Conservation (phyloP, 2,329 filamentous ascomycete species). For the Gremmenia infestans region DNA sequence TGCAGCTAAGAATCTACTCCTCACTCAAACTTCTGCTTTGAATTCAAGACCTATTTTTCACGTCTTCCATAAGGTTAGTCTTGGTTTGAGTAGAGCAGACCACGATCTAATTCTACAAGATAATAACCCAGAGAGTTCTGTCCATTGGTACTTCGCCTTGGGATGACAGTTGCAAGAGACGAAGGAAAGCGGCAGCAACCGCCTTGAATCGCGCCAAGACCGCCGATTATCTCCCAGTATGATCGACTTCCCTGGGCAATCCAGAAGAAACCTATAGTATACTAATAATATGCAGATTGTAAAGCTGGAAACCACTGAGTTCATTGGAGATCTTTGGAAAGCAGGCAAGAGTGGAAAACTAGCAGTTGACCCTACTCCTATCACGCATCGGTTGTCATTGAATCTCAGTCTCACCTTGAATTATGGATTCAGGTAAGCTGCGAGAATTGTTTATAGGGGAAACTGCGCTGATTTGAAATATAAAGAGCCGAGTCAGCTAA, state of each 20-base stretch:
- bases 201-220: conserved; percentile 50
- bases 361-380: too few species aligned
- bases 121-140: conserved; percentile 32
- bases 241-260: too few species aligned
- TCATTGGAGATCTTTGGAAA: conserved; percentile 53
- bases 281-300: too few species aligned
- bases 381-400: conserved; percentile 56
- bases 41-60: conserved; percentile 54
- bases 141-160: conserved; percentile 46
- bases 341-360: conserved; percentile 24
- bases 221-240: too few species aligned
- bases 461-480: too few species aligned
- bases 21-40: conserved; percentile 44
- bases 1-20: conserved; percentile 46
- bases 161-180: conserved; percentile 64
- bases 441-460: too few species aligned
- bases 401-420: conserved; percentile 58
- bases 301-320: conserved; percentile 44
- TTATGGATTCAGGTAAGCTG: conserved; percentile 56
- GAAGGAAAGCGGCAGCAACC: conserved; percentile 60
- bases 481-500: conserved; percentile 13
- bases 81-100: neutral
- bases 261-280: too few species aligned
- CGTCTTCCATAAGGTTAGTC: conserved; percentile 50
- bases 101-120: conserved; percentile 37